Evolutionary conservation across 352 stramenopile genomes (phyloP), one percentile per base, ranked within the genome.

Genomic region (Globisporangium viniferum): DNA sequence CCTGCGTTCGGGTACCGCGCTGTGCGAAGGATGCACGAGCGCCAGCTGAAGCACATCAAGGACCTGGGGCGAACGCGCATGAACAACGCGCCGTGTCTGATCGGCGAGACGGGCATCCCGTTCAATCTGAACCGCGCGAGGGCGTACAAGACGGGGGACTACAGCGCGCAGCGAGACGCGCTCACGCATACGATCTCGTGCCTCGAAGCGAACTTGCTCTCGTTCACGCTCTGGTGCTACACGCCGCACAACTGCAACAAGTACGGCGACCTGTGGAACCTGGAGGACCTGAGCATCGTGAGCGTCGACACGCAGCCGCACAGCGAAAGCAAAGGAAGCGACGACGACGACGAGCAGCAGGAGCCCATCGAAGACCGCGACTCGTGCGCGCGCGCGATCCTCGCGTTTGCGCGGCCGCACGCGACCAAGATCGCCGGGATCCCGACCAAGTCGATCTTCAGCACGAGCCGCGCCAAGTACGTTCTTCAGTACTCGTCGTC

Each of bases 221-320:
- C 78, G 56, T 98, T 93, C 71, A 97, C 90, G 48, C 69, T 97
- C 20, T 98, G 91, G 92, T 95, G 86, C 62, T 98, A 98, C 79
- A 82, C 87, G 36, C 80, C 88, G 8, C 74, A 86, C 55, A 96
- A 97, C 66, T 81, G 63, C 64, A 88, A 96, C 73, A 62, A 75
- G 18, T 92, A 81, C 41, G 89, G 90, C 27, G 90, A 97, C 54
- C 68, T 84, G 57, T 97, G 90, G 90, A 97, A 97, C 78, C 59
- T 87, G 9, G 90, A 97, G 53, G 89, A 97, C 61, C 75, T 97
- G 55, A 95, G 86, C 44, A 73, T 97, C 48, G 86, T 94, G 49
- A 94, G 83, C 46, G 67, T 66, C 10, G 76, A 80, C 56, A 63
- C 7, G 53, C 55, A 59, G 12, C 31, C 27, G 71, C 33, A 20